These are phyloP conservation scores for Desmodesmus armatus DNA, from an alignment of 139 green algal species.

Conservation along the genomic window DNA sequence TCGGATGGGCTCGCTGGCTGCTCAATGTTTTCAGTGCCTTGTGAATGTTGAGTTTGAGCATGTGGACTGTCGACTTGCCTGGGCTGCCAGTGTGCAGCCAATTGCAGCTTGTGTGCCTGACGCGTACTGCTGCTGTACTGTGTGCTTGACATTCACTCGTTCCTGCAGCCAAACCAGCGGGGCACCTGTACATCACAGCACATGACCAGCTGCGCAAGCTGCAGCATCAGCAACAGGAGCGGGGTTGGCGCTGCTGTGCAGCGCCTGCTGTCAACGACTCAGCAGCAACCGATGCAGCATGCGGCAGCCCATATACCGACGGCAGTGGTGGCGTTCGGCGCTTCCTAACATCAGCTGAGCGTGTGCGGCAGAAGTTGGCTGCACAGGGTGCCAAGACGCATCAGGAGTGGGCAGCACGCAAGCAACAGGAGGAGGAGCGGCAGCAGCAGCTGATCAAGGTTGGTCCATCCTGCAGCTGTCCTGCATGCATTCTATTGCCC, in stretches of 20 bases:
- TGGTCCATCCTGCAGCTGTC: no score
- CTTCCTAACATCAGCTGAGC: conserved; percentile 22
- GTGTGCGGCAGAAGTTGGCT: not conserved
- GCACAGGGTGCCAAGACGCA: conserved; percentile 14
- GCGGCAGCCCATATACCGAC: not conserved
- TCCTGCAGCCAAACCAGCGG: conserved; percentile 8
- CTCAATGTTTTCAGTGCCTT: no score
- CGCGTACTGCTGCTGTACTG: not conserved
- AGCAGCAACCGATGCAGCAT: not conserved
- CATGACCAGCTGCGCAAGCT: conserved; percentile 4
- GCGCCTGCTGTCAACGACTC: no score
- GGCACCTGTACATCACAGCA: conserved; percentile 2
- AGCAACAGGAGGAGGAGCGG: not conserved
- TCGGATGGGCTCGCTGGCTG: no score
- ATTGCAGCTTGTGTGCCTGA: not conserved
- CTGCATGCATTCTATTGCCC: no score
- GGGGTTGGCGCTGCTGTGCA: conserved; percentile 33
- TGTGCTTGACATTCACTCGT: not conserved
- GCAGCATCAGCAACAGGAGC: conserved; percentile 10
- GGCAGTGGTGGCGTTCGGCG: not conserved
- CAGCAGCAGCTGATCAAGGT: no score
- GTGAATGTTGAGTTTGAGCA: no score
- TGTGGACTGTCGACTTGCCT: not conserved
- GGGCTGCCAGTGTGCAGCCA: not conserved
- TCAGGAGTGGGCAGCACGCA: conserved; percentile 21